Evolutionary conservation across 2,329 filamentous ascomycete genomes (phyloP), one percentile per base, ranked within the genome.

Genomic region (Colletotrichum kahawae): DNA sequence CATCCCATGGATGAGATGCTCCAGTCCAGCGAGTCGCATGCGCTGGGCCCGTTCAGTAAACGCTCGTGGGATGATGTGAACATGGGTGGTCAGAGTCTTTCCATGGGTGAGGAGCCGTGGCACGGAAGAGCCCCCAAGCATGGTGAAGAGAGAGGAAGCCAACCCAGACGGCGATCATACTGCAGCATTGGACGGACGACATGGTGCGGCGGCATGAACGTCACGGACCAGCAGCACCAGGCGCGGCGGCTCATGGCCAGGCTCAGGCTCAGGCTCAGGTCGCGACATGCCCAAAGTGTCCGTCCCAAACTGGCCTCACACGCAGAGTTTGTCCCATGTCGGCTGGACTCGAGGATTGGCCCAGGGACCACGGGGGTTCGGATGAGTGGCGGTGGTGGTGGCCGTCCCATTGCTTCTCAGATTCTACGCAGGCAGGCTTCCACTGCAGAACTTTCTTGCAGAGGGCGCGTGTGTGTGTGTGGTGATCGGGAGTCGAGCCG

Each of bases 81-180:
- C 34, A 36, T 33, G 29, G 48, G 33, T 34, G 8, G 64, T 2
- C 8, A 27, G 34, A 63, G 43, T 27, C n/a, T 67, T 1, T 27
- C 43, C 43, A 33, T 56, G 48, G 29, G 56, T 36, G 33, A 8
- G 13, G 33, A 54, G 16, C 16, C 54, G 13, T n/a, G 7, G 24
- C 33, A 29, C 16, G 27, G 51, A 24, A 14, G 79, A 75, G 16
- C 34, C 43, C 34, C 43, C 21, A 51, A 51, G 43, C 43, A 51
- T n/a, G n/a, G 43, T 4, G 43, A 51, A 21, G 43, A 51, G n/a
- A 51, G 43, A 21, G 29, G 14, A 27, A 60, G 57, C 13, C 43
- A 70, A 72, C 72, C 72, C 31, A 62, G 57, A 72, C 67, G 75
- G 18, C 72, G 72, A 77, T 77, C 75, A 72, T 75, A 75, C 75